Conservation (phyloP, 208 protist species). For the Wallacemonas sp. region DNA sequence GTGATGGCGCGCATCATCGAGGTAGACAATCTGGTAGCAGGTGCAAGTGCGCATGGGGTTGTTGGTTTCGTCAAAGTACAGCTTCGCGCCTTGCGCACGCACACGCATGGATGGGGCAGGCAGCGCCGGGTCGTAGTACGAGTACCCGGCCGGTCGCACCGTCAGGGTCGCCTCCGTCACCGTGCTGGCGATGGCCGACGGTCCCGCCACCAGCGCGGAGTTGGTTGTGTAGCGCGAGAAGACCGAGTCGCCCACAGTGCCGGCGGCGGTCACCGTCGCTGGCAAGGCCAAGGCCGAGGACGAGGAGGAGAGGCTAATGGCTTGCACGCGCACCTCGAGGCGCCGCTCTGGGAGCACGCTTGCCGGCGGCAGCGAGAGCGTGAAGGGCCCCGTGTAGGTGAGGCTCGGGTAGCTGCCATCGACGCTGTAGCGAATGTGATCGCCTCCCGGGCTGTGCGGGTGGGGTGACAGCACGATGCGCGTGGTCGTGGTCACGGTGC, state of each 20-base stretch:
- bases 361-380: constrained; percentile 54
- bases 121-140: constrained; percentile 64
- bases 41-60: constrained; percentile 57
- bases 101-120: constrained; percentile 59
- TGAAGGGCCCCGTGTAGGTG: constrained; percentile 76
- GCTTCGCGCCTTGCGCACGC: constrained; percentile 42
- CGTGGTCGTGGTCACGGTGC: constrained; percentile 74
- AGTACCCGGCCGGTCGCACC: constrained; percentile 55
- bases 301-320: constrained; percentile 40
- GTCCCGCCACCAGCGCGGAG: neutral
- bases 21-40: constrained; percentile 71
- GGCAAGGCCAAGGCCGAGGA: too few species aligned
- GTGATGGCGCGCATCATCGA: constrained; percentile 44
- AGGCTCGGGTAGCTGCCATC: constrained; percentile 76
- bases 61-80: constrained; percentile 81
- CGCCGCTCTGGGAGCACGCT: constrained; percentile 21
- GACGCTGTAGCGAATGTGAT: constrained; percentile 82
- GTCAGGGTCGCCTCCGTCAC: constrained; percentile 45
- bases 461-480: constrained; percentile 63
- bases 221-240: neutral
- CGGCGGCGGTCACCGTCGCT: neutral
- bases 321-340: constrained; percentile 46
- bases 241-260: neutral
- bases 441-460: constrained; percentile 39
- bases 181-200: constrained; percentile 31